phyloP scores from a whole-genome alignment of 495 filamentous ascomycete species.

The Neurospora pannonica region DNA sequence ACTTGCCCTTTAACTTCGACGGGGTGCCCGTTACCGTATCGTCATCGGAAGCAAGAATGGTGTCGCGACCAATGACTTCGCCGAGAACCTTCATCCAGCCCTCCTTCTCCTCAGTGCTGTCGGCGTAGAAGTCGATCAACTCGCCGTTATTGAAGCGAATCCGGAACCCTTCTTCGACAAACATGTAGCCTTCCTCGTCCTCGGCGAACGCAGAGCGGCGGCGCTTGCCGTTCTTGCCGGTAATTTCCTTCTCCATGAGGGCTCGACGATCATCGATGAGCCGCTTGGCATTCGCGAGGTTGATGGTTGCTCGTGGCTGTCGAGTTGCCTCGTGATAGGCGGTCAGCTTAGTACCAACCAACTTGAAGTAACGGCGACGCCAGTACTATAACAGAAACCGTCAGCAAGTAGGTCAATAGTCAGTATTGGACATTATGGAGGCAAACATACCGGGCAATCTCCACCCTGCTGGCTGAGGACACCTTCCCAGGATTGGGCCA shows the following conservation, averaged over 20 bases:
- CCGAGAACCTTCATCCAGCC: conserved; percentile 89
- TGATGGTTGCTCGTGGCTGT: conserved; percentile 93
- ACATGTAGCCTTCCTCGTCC: conserved; percentile 99
- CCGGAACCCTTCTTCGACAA: conserved; percentile 97
- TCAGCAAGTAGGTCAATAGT: conserved; percentile 12
- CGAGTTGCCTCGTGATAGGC: conserved; percentile 93
- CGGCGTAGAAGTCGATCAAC: conserved; percentile 97
- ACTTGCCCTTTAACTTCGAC: conserved; percentile 44
- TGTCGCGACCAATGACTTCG: conserved; percentile 65
- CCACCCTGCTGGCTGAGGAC: conserved; percentile 92
- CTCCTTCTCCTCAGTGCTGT: conserved; percentile 74
- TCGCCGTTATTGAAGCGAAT: conserved; percentile 97
- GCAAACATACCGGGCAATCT: conserved; percentile 81
- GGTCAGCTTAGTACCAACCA: conserved; percentile 81
- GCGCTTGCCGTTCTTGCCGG: conserved; percentile 62
- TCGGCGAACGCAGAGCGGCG: conserved; percentile 93
- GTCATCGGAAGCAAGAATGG: conserved; percentile 25
- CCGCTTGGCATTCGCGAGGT: conserved; percentile 85
- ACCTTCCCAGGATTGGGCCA: conserved; percentile 70
- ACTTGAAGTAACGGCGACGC: conserved; percentile 95
- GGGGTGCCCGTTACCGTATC: conserved; percentile 36
- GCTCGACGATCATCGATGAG: conserved; percentile 87
- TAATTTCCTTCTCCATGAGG: conserved; percentile 69
- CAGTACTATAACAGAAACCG: conserved; percentile 56
- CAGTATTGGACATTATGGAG: neutral